Conservation (phyloP, 2,329 filamentous ascomycete species). For the Passalora sequoiae region DNA sequence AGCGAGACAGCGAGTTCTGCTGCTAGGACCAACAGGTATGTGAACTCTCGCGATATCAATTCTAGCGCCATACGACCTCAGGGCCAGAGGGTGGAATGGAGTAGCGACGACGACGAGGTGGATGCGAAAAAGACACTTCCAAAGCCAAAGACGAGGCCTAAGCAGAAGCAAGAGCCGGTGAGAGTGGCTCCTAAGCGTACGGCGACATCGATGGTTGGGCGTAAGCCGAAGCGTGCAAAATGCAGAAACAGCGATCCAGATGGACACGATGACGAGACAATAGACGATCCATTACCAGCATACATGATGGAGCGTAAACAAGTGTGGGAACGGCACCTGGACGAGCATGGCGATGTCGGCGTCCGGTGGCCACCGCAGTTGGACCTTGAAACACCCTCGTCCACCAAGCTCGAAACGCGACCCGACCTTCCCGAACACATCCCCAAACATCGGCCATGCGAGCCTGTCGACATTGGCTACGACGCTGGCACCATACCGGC, state of each 20-base stretch:
- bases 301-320: slow-evolving; percentile 65
- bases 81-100: slow-evolving; percentile 28
- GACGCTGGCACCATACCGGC: slow-evolving; percentile 81
- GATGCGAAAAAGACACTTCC: slow-evolving; percentile 31
- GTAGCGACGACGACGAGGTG: slow-evolving; percentile 49
- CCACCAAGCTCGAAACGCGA: background rate
- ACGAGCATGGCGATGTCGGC: background rate
- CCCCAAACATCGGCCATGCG: slow-evolving; percentile 60
- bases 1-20: background rate
- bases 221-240: slow-evolving; percentile 17
- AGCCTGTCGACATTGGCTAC: slow-evolving; percentile 67
- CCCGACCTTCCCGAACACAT: slow-evolving; percentile 61
- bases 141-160: slow-evolving; percentile 17
- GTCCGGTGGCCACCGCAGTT: background rate
- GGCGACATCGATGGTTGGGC: slow-evolving; percentile 35
- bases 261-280: slow-evolving; percentile 46
- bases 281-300: slow-evolving; percentile 61
- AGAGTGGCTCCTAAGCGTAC: slow-evolving; percentile 9
- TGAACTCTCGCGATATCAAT: too few relatives aligned
- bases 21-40: too few relatives aligned
- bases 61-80: slow-evolving; percentile 15
- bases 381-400: background rate
- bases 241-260: slow-evolving; percentile 21
- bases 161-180: background rate
- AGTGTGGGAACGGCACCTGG: slow-evolving; percentile 58